phyloP scores from a whole-genome alignment of 257 asterid species.

The Hygrophila difformis region DNA sequence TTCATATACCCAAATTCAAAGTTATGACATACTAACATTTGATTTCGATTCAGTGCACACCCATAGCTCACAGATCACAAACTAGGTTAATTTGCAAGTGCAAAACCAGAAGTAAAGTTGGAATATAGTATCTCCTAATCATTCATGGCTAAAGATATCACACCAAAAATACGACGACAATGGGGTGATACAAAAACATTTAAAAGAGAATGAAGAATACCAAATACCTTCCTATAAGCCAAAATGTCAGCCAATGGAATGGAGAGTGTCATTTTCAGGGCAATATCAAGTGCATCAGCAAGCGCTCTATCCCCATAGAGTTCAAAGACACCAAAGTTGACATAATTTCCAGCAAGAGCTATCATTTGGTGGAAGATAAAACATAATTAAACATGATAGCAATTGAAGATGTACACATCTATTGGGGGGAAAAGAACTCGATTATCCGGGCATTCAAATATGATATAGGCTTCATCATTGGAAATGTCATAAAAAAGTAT shows the following conservation, averaged over 20 bases:
- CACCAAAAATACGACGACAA: neutral
- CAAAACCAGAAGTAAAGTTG: too few species aligned
- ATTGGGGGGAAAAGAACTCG: too few species aligned
- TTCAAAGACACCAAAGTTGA: constrained; percentile 96
- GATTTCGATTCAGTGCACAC: too few species aligned
- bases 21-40: too few species aligned
- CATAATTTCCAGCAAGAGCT: constrained; percentile 95
- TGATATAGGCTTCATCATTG: neutral
- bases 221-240: constrained; percentile 94
- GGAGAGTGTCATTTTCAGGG: constrained; percentile 82
- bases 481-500: constrained; percentile 5
- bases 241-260: constrained; percentile 79
- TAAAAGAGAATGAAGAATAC: constrained; percentile 2
- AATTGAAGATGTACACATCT: neutral
- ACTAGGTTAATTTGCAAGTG: too few species aligned
- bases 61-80: too few species aligned
- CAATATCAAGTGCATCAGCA: constrained; percentile 87
- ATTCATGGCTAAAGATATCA: too few species aligned
- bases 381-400: constrained; percentile 7
- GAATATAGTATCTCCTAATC: too few species aligned
- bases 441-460: constrained; percentile 2
- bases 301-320: constrained; percentile 98
- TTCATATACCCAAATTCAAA: too few species aligned
- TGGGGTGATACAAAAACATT: constrained; percentile 2
- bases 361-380: constrained; percentile 22